Evolutionary conservation across 148 eudicot genomes (phyloP), one percentile per base, ranked within the genome.

Genomic region (Dysphania ambrosioides): DNA sequence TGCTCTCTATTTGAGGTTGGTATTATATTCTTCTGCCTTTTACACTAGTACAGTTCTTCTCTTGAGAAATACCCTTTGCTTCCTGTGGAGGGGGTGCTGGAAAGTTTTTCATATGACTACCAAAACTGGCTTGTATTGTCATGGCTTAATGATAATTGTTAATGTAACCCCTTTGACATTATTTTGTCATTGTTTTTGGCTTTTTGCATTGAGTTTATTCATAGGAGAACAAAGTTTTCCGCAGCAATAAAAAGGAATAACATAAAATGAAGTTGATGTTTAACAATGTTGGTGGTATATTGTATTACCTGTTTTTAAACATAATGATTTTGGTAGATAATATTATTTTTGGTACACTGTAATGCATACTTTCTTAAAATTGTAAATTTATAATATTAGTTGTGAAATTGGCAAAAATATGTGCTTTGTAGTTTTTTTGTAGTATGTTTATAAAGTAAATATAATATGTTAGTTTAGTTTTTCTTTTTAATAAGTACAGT

Each of bases 1-100:
- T 83, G 93, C 97, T 76, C 97, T 93, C 79, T 93, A 89, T 81
- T 70, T 93, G 67, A 93, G 97, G 97, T 93, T 76, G 72, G 88
- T n/a, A n/a, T n/a, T n/a, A n/a, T n/a, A n/a, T n/a, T n/a, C n/a
- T n/a, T n/a, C n/a, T n/a, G n/a, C n/a, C n/a, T n/a, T n/a, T n/a
- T n/a, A n/a, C n/a, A n/a, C n/a, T n/a, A n/a, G n/a, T n/a, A n/a
- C n/a, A n/a, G n/a, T n/a, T n/a, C n/a, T n/a, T n/a, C n/a, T n/a
- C n/a, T n/a, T n/a, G n/a, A n/a, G n/a, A n/a, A n/a, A n/a, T n/a
- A n/a, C n/a, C n/a, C n/a, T n/a, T n/a, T n/a, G n/a, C n/a, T n/a
- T n/a, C n/a, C n/a, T n/a, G n/a, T n/a, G n/a, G n/a, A 36, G 4
- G 35, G n/a, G 8, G n/a, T 57, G 35, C 5, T 51, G 4, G 51